These are phyloP conservation scores for Hymenoscyphus fructigenus DNA, from an alignment of 2,329 filamentous ascomycete genomes.

Conservation along the genomic window DNA sequence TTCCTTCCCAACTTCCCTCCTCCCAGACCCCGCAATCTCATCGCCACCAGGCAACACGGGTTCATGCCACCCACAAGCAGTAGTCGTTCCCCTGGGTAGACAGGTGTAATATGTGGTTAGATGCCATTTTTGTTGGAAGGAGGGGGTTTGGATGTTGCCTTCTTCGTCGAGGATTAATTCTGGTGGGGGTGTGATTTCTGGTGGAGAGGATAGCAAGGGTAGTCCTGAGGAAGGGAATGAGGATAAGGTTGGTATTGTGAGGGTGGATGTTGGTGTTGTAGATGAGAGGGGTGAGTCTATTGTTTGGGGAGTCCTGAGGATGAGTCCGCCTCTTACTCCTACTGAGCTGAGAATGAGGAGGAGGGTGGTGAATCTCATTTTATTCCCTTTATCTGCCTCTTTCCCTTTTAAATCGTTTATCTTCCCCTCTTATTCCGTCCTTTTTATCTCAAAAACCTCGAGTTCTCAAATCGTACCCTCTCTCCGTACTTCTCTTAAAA, in stretches of 20 bases:
- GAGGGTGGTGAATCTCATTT: neutral
- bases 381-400: neutral
- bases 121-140: conserved; percentile 32
- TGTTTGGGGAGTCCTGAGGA: conserved; percentile 3
- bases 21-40: conserved; percentile 29
- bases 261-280: neutral
- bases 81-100: conserved; percentile 23
- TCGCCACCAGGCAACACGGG: conserved; percentile 31
- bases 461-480: neutral
- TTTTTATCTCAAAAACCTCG: neutral
- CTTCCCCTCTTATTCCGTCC: neutral
- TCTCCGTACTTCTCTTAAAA: too few species aligned
- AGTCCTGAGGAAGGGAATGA: neutral
- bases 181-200: neutral
- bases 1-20: conserved; percentile 5
- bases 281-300: neutral
- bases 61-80: conserved; percentile 34
- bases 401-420: neutral
- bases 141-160: conserved; percentile 16
- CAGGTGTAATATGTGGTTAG: conserved; percentile 34
- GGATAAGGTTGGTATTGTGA: neutral
- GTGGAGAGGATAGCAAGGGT: neutral
- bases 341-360: neutral
- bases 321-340: neutral
- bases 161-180: conserved; percentile 21